phyloP scores from a whole-genome alignment of 345 rosid species.

The Kandelia obovata region DNA sequence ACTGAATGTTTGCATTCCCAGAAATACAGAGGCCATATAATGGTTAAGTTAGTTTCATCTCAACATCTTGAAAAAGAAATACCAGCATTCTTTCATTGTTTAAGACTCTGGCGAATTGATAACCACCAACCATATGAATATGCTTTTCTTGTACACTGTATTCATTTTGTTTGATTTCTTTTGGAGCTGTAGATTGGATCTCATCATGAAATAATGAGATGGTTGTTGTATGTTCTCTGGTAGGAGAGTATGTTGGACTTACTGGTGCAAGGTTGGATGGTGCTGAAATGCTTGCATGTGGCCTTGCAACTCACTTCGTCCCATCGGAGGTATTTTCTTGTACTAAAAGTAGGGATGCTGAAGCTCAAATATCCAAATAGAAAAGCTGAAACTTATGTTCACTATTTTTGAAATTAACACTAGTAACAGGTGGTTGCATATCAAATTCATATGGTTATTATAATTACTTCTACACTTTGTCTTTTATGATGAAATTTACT shows the following conservation, averaged over 20 bases:
- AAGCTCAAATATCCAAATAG: background rate
- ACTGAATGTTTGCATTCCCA: no score
- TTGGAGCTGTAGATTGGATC: background rate
- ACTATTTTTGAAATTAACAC: conserved; percentile 3
- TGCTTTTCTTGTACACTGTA: background rate
- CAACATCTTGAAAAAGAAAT: background rate
- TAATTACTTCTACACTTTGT: no score
- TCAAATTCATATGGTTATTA: no score
- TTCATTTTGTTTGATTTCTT: background rate
- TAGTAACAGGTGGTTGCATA: background rate
- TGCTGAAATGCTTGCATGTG: conserved; percentile 82
- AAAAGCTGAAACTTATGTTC: conserved; percentile 2
- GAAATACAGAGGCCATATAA: no score
- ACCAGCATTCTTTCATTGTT: background rate
- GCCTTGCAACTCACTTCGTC: conserved; percentile 86
- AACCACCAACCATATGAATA: background rate
- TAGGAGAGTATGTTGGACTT: conserved; percentile 81
- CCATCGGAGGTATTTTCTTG: conserved; percentile 51
- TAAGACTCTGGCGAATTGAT: background rate
- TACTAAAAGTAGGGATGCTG: background rate
- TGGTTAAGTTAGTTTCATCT: no score
- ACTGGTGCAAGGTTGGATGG: conserved; percentile 79
- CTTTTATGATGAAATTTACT: no score
- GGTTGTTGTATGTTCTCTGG: background rate
- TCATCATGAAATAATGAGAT: background rate